phyloP scores from a whole-genome alignment of 2,329 filamentous ascomycete species.

The Cryoendolithus antarcticus region DNA sequence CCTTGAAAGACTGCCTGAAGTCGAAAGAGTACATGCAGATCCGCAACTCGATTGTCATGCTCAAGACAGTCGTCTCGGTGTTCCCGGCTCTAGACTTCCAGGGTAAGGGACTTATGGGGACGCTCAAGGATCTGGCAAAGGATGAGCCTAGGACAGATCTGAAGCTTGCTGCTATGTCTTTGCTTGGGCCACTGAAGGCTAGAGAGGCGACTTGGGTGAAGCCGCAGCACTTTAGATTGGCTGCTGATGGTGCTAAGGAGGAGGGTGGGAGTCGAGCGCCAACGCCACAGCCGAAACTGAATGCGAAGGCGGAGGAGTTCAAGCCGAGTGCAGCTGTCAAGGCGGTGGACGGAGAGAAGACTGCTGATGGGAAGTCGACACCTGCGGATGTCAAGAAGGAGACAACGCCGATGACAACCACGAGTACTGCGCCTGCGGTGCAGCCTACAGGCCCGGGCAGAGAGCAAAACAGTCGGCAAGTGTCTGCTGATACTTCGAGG shows the following conservation, averaged over 20 bases:
- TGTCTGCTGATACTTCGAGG: too few relatives aligned
- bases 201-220: slow-evolving; percentile 58
- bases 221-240: slow-evolving; percentile 54
- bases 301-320: slow-evolving; percentile 51
- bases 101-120: slow-evolving; percentile 55
- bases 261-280: slow-evolving; percentile 17
- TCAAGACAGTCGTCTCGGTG: slow-evolving; percentile 66
- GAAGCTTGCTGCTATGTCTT: slow-evolving; percentile 59
- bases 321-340: slow-evolving; percentile 32
- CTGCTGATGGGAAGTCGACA: too few relatives aligned
- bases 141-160: slow-evolving; percentile 58
- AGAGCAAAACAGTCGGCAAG: too few relatives aligned
- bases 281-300: slow-evolving; percentile 33
- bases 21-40: slow-evolving; percentile 95
- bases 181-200: slow-evolving; percentile 57
- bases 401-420: too few relatives aligned
- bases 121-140: slow-evolving; percentile 50
- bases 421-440: too few relatives aligned
- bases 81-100: slow-evolving; percentile 90
- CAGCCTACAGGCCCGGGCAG: too few relatives aligned
- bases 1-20: slow-evolving; percentile 69
- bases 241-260: slow-evolving; percentile 16
- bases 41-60: slow-evolving; percentile 80
- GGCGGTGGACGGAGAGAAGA: too few relatives aligned
- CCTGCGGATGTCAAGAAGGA: too few relatives aligned